These are phyloP conservation scores for Xanthoconium stramineum DNA, from an alignment of 768 basidiomycete genomes.

Conservation along the genomic window DNA sequence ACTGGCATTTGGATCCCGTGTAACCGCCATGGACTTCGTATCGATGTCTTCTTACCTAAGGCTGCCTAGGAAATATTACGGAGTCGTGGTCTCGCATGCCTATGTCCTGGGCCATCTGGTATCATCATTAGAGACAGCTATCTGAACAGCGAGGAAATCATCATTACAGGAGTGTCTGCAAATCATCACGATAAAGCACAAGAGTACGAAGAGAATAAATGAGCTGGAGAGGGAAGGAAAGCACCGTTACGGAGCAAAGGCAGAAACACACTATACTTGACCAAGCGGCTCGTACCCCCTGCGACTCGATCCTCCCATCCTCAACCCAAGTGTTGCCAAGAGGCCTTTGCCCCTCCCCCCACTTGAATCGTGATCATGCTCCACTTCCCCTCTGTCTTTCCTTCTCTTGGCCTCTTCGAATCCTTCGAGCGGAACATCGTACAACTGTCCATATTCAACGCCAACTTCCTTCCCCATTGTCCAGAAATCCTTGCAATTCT, in stretches of 20 bases:
- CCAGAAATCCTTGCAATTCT: slow-evolving; percentile 96
- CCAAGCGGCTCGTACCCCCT: slow-evolving; percentile 35
- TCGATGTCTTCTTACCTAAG: no score
- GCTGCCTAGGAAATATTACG: no score
- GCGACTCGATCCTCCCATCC: slow-evolving; percentile 36
- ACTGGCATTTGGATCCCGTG: no score
- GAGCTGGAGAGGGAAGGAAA: background rate
- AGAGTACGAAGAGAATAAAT: background rate
- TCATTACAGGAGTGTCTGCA: background rate
- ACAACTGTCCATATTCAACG: slow-evolving; percentile 86
- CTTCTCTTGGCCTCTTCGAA: slow-evolving; percentile 70
- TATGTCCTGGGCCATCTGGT: background rate
- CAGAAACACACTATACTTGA: slow-evolving; percentile 21
- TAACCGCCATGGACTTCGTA: no score
- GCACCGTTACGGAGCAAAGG: no score
- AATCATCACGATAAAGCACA: background rate
- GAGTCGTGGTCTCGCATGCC: no score
- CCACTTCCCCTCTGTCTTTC: slow-evolving; percentile 39
- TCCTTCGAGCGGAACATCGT: slow-evolving; percentile 86
- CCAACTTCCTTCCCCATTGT: slow-evolving; percentile 77
- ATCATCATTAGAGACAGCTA: background rate
- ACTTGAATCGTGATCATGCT: slow-evolving; percentile 49
- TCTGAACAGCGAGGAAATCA: background rate
- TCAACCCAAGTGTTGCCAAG: slow-evolving; percentile 32
- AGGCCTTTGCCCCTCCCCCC: slow-evolving; percentile 37